Evolutionary conservation across 805 yeast species (phyloP).

Genomic region (Yamadazyma paraphyllophila): DNA sequence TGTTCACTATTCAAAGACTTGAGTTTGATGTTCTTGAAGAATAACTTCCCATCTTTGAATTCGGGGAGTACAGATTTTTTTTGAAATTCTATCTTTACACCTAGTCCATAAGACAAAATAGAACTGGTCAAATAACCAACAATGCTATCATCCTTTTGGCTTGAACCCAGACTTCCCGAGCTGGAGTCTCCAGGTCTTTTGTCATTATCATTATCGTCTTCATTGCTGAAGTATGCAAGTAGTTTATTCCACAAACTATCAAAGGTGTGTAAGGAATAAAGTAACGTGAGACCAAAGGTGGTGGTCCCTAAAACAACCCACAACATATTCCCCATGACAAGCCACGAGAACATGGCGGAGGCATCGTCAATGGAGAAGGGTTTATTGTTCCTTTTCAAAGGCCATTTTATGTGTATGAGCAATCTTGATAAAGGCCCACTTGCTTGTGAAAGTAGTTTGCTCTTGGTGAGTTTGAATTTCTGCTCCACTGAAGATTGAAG

Average conservation of each 20-base stretch:
- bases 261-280: slow-evolving; percentile 43
- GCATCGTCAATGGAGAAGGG: slow-evolving; percentile 51
- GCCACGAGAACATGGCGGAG: slow-evolving; percentile 56
- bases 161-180: background rate
- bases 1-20: slow-evolving; percentile 13
- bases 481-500: background rate
- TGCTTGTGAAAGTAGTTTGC: slow-evolving; percentile 29
- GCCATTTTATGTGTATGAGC: slow-evolving; percentile 45
- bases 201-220: slow-evolving; percentile 19
- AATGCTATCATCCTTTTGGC: slow-evolving; percentile 23
- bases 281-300: slow-evolving; percentile 48
- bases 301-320: slow-evolving; percentile 60
- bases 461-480: slow-evolving; percentile 17
- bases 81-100: slow-evolving; percentile 35
- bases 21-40: slow-evolving; percentile 41
- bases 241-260: slow-evolving; percentile 26
- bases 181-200: background rate
- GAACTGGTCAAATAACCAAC: slow-evolving; percentile 33
- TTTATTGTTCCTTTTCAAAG: slow-evolving; percentile 45
- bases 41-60: slow-evolving; percentile 49
- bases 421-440: slow-evolving; percentile 29
- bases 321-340: slow-evolving; percentile 54
- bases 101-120: slow-evolving; percentile 40
- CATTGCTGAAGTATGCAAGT: slow-evolving; percentile 17
- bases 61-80: slow-evolving; percentile 40